Evolutionary conservation across 1,284 basidiomycete species (phyloP), one percentile per base, ranked within the genome.

Genomic region (Coniferiporia weirii): DNA sequence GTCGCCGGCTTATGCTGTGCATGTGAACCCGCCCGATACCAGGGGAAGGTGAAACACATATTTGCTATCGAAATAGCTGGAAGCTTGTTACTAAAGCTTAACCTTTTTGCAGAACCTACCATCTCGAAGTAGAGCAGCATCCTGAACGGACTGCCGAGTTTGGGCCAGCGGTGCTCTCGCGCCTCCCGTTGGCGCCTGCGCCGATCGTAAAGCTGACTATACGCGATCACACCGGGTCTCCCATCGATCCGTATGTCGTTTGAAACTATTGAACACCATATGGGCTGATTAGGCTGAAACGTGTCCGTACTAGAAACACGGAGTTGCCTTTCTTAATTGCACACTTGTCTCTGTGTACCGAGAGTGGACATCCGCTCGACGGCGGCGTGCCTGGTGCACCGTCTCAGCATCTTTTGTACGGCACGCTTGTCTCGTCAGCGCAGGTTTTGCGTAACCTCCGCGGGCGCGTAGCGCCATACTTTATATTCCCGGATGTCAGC

Each of bases 401-500:
- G 38, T 75, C 75, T 45, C 75, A 79, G 12, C 81, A 84, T 47
- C 79, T 88, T 63, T 77, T 95, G 17, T 92, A 95, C 69, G 94
- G 94, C 43, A 90, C 87, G 60, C 75, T 94, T 27, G 91, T 95
- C 32, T 85, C 93, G 12, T 87, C 87, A 0, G 82, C 91, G 1
- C 84, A 91, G 48, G 81, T 87, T 56, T 76, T 93, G 67, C 81
- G 87, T 63, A 88, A 94, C 68, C 77, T 85, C 45, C 83, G 89
- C 69, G 91, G 91, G 46, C 83, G 85, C 40, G 76, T 80, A 64
- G 90, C 91, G 7, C 76, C 91, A 38, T 95, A 90, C 71, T 95
- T 96, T 68, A 75, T 94, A 54, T 96, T 95, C 68, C 87, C 93
- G 7, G 94, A 96, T 70, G 89, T 93, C 64, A 91, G 90, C 68